Evolutionary conservation across 768 basidiomycete species (phyloP), one percentile per base, ranked within the genome.

Genomic region (Pulveroboletus sp.): DNA sequence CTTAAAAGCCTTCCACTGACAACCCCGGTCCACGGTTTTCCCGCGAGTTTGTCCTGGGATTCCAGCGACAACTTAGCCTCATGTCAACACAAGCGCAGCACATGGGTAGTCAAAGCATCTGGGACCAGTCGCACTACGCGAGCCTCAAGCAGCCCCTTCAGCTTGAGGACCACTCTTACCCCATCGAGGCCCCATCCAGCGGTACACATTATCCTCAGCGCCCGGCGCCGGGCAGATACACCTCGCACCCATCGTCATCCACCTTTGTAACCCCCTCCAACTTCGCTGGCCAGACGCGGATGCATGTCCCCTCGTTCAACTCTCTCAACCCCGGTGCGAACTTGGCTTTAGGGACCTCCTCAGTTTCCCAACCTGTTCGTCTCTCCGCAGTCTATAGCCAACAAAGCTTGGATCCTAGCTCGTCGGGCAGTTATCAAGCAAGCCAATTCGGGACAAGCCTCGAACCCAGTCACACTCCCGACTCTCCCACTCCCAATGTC

Each of bases 101-200:
- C 20, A 42, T 50, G 36, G 49, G 29, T 0, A 36, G 29, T 11
- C 51, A 56, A 20, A 44, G 42, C 35, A 14, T 48, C 6, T 67
- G 66, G 68, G 51, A 57, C 34, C 55, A 56, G 2, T 22, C 40
- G 0, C 56, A 55, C 10, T 60, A 51, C 44, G 2, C 50, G n/a
- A n/a, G n/a, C 2, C 39, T 60, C 42, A 55, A 42, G 11, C 60
- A 52, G 4, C 43, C 61, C 10, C 54, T 60, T 9, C 62, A 68
- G 22, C 68, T 69, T 39, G 66, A 69, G 20, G 65, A 69, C 20
- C 49, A 51, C 2, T 38, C 56, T 1, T 61, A 56, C 43, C 14
- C 61, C 17, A 31, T 68, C 14, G 53, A 65, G 4, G 1, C 53
- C 23, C 27, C 53, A 3, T 12, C 49, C 6, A 24, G 14, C 26